Evolutionary conservation across 306 rosid species (phyloP).

Genomic region (Fragaria nilgerrensis): DNA sequence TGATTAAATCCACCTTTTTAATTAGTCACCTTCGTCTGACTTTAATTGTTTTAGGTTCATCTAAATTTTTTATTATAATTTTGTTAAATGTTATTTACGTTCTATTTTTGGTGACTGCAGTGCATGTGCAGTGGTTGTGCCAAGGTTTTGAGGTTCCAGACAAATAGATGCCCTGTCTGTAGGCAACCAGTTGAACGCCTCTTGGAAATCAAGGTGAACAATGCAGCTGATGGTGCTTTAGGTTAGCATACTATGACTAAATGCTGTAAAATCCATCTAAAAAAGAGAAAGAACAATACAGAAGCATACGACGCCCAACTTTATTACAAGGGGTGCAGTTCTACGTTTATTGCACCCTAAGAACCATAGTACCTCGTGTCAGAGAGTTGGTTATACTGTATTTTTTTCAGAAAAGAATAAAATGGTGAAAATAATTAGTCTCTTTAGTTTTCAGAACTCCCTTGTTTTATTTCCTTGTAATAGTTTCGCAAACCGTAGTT

Average conservation of each 20-base stretch:
- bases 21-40: not conserved
- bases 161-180: constrained; percentile 46
- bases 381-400: constrained; percentile 13
- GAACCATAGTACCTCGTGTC: not conserved
- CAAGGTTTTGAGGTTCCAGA: constrained; percentile 40
- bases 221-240: constrained; percentile 21
- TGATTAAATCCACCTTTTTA: not conserved
- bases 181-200: constrained; percentile 45
- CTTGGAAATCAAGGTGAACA: constrained; percentile 40
- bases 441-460: not conserved
- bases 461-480: not conserved
- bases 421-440: not conserved
- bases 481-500: not conserved
- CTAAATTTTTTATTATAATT: not conserved
- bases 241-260: not conserved
- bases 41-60: not conserved
- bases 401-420: not conserved
- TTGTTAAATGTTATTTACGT: not conserved
- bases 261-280: not conserved
- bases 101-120: constrained; percentile 29
- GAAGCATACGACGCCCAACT: not conserved
- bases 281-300: not conserved
- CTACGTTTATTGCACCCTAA: not conserved
- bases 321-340: not conserved
- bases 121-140: constrained; percentile 59